These are phyloP conservation scores for Syzygium aqueum DNA, from an alignment of 345 rosid genomes.

Conservation along the genomic window DNA sequence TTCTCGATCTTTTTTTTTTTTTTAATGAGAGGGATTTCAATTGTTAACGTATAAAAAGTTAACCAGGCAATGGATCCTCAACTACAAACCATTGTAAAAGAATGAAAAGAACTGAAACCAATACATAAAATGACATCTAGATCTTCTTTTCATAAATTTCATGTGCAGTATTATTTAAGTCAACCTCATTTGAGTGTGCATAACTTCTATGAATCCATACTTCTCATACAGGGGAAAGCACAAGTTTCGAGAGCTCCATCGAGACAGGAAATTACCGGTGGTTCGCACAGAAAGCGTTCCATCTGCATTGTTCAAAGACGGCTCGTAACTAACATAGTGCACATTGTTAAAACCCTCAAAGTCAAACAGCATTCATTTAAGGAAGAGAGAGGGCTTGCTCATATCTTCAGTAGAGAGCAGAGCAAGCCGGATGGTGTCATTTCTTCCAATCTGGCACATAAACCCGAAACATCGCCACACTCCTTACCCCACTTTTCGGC, in stretches of 20 bases:
- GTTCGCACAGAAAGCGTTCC: constrained; percentile 62
- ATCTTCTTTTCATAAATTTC: background rate
- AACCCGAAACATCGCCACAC: background rate
- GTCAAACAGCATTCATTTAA: background rate
- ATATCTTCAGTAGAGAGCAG: background rate
- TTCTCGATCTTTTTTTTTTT: background rate
- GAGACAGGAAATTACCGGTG: constrained; percentile 45
- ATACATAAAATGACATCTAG: background rate
- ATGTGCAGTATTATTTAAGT: background rate
- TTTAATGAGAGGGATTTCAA: background rate
- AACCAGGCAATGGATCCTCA: background rate
- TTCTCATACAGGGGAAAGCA: background rate
- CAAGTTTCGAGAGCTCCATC: background rate
- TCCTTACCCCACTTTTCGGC: constrained; percentile 47
- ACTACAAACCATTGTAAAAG: background rate
- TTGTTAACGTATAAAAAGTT: background rate
- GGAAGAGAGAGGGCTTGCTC: background rate
- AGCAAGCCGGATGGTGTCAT: background rate
- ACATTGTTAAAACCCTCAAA: background rate
- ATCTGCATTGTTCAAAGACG: constrained; percentile 39
- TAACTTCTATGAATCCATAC: background rate
- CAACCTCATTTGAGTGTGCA: background rate
- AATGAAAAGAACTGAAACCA: background rate
- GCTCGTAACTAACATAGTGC: background rate
- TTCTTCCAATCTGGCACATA: background rate